Base-by-base conservation (phyloP, 495 filamentous ascomycete genomes). In the Saxophila tyrrhenica region DNA sequence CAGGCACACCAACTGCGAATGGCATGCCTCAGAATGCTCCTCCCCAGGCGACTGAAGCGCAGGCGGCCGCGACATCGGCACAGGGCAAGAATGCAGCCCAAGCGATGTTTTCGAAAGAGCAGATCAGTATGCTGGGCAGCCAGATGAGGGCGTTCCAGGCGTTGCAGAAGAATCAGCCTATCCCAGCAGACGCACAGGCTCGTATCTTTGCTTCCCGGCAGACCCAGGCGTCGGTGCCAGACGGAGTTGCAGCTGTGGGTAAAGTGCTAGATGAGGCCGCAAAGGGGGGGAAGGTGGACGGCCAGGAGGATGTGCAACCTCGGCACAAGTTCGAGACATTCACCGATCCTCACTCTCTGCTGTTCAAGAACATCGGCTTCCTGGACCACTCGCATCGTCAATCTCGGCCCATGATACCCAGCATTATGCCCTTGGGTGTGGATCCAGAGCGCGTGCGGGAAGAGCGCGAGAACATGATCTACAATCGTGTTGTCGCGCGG, bases 341-440 rank as follows among this genome's bases (percentile, higher is more conserved):
- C 60, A 82, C 80, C 60, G 80, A 80, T 3, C 87, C 87, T 0
- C 84, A 83, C 52, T 76, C 65, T 57, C 70, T 62, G 57, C 75
- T 75, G 57, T 74, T 67, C 62, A 75, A 66, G 66, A 73, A 65
- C 23, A 87, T 97, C 62, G 82, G 75, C 64, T 95, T 92, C 64
- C 72, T 76, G n/a, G 82, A 88, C 29, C 90, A 97, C 64, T 73
- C 73, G 7, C 73, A 74, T 25, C 79, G 90, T 45, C 76, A 79
- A 39, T 83, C 85, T 39, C 81, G 90, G 42, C 74, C 79, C 24
- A 80, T 87, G 56, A 80, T 96, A 39, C 87, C 90, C 0, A 87
- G 86, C 62, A 80, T 94, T 47, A 89, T 94, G 73, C 89, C 91
- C 10, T 73, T 81, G 13, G 92, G 92, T n/a, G 75, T 95, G 24